These are phyloP conservation scores for Rhizoclosmatium globosum DNA, from an alignment of 192 early-diverging fungal species.

Conservation along the genomic window DNA sequence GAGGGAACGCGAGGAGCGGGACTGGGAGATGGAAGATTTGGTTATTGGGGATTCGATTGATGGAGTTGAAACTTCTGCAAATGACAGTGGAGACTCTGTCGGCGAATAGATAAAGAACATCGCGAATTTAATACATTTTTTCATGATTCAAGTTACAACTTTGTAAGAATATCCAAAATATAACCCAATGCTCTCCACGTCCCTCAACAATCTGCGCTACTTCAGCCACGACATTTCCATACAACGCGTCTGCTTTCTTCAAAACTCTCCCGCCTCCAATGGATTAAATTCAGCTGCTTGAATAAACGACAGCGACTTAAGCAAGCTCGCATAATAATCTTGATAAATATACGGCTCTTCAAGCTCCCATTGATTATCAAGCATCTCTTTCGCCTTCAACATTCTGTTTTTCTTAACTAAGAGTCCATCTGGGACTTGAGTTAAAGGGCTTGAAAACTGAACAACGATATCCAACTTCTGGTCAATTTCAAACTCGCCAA, in stretches of 20 bases:
- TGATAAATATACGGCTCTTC: constrained; percentile 1
- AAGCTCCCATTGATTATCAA: constrained; percentile 2
- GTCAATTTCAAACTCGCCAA: neutral
- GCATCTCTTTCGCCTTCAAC: constrained; percentile 18
- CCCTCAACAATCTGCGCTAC: neutral
- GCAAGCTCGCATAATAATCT: neutral
- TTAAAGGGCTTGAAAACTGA: neutral
- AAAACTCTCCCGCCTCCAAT: neutral
- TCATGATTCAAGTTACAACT: too few relatives aligned
- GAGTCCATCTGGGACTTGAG: neutral
- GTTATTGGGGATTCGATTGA: too few relatives aligned
- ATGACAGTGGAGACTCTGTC: too few relatives aligned
- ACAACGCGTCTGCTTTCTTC: neutral
- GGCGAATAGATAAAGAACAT: too few relatives aligned
- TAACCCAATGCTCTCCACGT: too few relatives aligned
- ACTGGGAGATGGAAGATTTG: too few relatives aligned
- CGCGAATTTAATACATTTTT: too few relatives aligned
- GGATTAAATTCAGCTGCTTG: neutral
- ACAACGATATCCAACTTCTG: neutral
- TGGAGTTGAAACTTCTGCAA: too few relatives aligned
- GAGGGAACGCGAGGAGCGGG: neutral
- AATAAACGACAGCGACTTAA: neutral
- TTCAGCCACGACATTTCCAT: neutral
- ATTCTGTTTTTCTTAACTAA: neutral
- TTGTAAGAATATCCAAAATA: too few relatives aligned